Evolutionary conservation across 495 filamentous ascomycete genomes (phyloP), one percentile per base, ranked within the genome.

Genomic region (Hyaloscypha finlandica): DNA sequence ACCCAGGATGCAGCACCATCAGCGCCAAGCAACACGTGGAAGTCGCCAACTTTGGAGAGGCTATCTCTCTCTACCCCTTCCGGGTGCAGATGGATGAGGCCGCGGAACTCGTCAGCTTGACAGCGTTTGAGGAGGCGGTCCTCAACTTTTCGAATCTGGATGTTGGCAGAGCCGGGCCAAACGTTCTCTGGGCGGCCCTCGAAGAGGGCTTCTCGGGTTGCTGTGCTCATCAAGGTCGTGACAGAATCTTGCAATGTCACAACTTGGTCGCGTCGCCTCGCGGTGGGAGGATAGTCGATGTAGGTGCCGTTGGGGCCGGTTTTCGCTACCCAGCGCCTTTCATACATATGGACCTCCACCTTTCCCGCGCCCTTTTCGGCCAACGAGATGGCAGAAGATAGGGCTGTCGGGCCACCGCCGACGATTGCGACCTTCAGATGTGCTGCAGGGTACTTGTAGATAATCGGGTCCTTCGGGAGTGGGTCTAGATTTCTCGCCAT

Each of bases 1-100:
- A 78, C 71, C 77, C 77, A 78, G 0, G 73, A 75, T 11, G 75
- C 77, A 1, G 77, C 77, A 14, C 77, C 77, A 22, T 78, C 77
- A 1, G 77, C 73, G 14, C 77, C 77, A n/a, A 78, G 67, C 14
- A 78, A 59, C 0, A 78, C 75, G 39, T 78, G 77, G 48, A 78
- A 78, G 48, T 78, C 77, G 3, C 77, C 77, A 53, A 74, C 74
- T 61, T 76, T 77, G 35, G 66, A 63, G 19, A 78, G 65, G 61
- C 74, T 71, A 52, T 74, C 73, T 53, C 77, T 42, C 0, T 68
- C 74, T 9, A 78, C 70, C 0, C 77, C 77, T 51, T 77, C 75
- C 14, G 75, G 68, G 39, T 78, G 73, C 37, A 78, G 51, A 59
- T 77, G 68, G 9, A 78, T 77, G 55, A 77, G 51, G 0, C 74